A percentile compares a stretch with the other conserved stretches of the same genome.
These are phyloP conservation scores for Raphanus raphanistrum DNA, from an alignment of 345 rosid genomes.

Conservation along the genomic window DNA sequence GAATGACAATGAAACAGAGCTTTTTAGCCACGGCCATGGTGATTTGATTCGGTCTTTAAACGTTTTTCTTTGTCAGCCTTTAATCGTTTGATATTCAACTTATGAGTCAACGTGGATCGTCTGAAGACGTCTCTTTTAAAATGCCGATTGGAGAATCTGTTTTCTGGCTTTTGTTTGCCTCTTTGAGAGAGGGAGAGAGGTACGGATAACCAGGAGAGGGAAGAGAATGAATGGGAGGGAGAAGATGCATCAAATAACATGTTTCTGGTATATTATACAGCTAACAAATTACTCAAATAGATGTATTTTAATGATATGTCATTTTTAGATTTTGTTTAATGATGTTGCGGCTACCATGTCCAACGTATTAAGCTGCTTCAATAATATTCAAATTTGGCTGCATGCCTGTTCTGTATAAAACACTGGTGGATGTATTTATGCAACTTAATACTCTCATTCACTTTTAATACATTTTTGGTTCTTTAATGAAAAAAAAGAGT, in stretches of 20 bases:
- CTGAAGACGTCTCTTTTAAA: neutral
- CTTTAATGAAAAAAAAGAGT: neutral
- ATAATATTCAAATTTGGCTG: conserved; percentile 23
- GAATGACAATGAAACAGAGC: conserved; percentile 25
- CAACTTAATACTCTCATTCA: neutral
- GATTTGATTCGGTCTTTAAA: neutral
- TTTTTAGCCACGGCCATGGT: conserved; percentile 26
- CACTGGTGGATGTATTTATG: neutral
- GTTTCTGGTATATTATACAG: neutral
- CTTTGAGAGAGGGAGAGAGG: conserved; percentile 2
- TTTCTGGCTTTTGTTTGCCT: neutral
- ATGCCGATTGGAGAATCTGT: neutral
- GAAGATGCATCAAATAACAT: conserved; percentile 19
- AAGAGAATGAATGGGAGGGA: conserved; percentile 14
- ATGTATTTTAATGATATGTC: neutral
- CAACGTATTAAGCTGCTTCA: conserved; percentile 19
- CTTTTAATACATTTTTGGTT: neutral
- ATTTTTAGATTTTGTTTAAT: neutral
- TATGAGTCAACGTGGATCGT: neutral
- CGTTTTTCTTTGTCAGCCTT: neutral
- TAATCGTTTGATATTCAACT: neutral
- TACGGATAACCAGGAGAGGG: conserved; percentile 12
- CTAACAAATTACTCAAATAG: conserved; percentile 1
- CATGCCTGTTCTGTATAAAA: neutral
- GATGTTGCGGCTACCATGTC: conserved; percentile 21